Percentiles rank a stretch among this genome's conserved stretches.
Conservation (phyloP, 2,329 filamentous ascomycete genomes). For the Penicillium sp. region DNA sequence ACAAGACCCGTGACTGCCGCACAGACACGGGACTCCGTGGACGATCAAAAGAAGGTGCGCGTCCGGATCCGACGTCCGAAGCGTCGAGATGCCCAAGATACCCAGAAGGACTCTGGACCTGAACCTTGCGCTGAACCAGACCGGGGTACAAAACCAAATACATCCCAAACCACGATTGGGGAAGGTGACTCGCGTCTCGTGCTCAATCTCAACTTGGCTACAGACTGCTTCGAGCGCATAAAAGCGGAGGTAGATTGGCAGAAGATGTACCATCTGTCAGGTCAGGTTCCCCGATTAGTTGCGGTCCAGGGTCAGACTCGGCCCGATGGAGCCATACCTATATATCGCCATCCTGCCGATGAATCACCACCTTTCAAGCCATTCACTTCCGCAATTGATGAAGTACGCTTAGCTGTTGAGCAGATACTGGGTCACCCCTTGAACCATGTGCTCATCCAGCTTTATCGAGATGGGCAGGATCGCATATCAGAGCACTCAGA, state of each 20-base stretch:
- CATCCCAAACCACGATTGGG: slow-evolving; percentile 52
- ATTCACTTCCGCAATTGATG: slow-evolving; percentile 71
- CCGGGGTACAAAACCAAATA: not conserved
- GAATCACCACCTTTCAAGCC: slow-evolving; percentile 74
- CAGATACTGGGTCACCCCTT: slow-evolving; percentile 71
- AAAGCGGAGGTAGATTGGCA: slow-evolving; percentile 80
- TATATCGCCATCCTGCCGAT: slow-evolving; percentile 95
- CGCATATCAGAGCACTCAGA: slow-evolving; percentile 97
- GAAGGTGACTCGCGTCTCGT: slow-evolving; percentile 79
- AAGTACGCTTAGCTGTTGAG: slow-evolving; percentile 69
- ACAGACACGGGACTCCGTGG: slow-evolving; percentile 5
- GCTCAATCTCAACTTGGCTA: slow-evolving; percentile 63
- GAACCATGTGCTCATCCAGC: slow-evolving; percentile 90
- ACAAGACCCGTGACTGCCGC: slow-evolving; percentile 10
- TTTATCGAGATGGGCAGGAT: slow-evolving; percentile 85
- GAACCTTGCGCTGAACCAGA: not conserved
- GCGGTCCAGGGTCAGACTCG: slow-evolving; percentile 77
- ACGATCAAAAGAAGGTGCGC: slow-evolving; percentile 26
- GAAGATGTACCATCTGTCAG: slow-evolving; percentile 87
- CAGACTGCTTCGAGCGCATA: slow-evolving; percentile 66
- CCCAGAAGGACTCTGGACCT: slow-evolving; percentile 3
- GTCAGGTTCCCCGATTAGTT: slow-evolving; percentile 86
- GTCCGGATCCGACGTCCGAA: slow-evolving; percentile 28
- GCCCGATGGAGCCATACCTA: slow-evolving; percentile 67
- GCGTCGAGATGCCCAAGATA: slow-evolving; percentile 19